Base-by-base conservation (phyloP, 768 basidiomycete species). In the Pisolithus tinctorius region DNA sequence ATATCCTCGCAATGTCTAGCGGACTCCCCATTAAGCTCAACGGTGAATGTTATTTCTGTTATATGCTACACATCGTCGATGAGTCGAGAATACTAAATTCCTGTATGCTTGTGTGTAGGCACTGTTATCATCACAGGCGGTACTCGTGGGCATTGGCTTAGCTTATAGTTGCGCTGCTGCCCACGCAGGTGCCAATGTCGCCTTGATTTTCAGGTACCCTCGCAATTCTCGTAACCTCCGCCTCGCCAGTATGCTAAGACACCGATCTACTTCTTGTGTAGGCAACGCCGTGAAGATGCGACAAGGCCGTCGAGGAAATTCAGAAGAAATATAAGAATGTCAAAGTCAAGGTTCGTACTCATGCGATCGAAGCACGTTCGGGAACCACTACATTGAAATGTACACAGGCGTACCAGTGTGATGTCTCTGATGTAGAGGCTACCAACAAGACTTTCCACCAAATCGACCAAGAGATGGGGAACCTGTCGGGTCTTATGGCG, bases 41-140 rank as follows among this genome's bases (percentile, higher is more conserved):
- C 16, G 43, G 43, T 17, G 27, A 13, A 27, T 45, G 23, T 26
- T 42, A 23, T 25, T 34, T 34, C 13, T 20, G 4, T 13, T 34
- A 34, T 14, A 34, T 34, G 34, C 11, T 34, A 34, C 34, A 11
- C 5, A 13, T 1, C 5, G 13, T 14, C 13, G 5, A 34, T 11
- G 4, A 34, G 13, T 14, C 13, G 13, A 34, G 34, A 4, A 34
- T 34, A 14, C 11, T 13, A 34, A 34, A 5, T 25, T 43, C 25
- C 7, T 43, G 25, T 43, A 8, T 43, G 23, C 42, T 14, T 16
- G 27, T 49, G 74, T 74, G 63, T 8, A 72, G 78, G 62, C 0
- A 75, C 74, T 44, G 65, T 78, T 48, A 73, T 84, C 30, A 73
- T 85, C 43, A 84, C 84, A 0, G 83, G 83, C 3, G 81, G 81